A percentile compares a stretch with the other conserved stretches of the same genome.
These are phyloP conservation scores for Cylindrotheca fusiformis DNA, from an alignment of 108 stramenopile genomes.

Conservation along the genomic window DNA sequence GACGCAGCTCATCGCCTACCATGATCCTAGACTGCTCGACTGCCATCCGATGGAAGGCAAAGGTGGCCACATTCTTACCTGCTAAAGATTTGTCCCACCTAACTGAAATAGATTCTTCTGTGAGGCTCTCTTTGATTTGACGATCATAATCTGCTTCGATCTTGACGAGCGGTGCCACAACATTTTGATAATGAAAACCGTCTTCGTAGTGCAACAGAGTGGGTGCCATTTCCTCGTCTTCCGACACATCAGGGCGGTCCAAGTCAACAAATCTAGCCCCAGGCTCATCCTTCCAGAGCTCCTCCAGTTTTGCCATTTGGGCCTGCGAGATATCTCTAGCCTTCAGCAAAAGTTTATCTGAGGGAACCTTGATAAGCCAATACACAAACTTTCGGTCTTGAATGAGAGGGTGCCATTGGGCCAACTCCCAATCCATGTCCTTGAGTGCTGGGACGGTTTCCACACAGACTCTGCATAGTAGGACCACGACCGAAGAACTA, in stretches of 20 bases:
- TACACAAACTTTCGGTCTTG: conserved; percentile 91
- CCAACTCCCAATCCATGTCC: conserved; percentile 98
- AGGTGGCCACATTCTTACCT: conserved; percentile 83
- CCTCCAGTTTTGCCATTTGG: conserved; percentile 93
- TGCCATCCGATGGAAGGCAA: conserved; percentile 74
- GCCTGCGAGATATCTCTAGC: conserved; percentile 84
- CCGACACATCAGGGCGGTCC: conserved; percentile 76
- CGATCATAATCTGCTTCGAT: conserved; percentile 98
- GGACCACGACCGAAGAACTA: conserved; percentile 82
- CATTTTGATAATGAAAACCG: conserved; percentile 98
- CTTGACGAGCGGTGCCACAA: conserved; percentile 96
- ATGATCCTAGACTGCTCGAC: conserved; percentile 79
- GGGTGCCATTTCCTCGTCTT: conserved; percentile 86
- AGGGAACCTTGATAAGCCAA: conserved; percentile 90
- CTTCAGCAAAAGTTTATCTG: conserved; percentile 72
- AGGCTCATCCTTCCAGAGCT: conserved; percentile 93
- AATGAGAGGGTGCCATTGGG: conserved; percentile 95
- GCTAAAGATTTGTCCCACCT: conserved; percentile 92
- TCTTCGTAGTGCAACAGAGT: conserved; percentile 91
- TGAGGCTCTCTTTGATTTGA: conserved; percentile 89
- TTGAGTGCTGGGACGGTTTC: conserved; percentile 90
- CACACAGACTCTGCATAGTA: conserved; percentile 96
- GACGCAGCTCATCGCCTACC: conserved; percentile 92
- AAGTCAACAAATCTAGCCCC: conserved; percentile 91
- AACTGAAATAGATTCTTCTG: conserved; percentile 85